Evolutionary conservation across 805 yeast genomes (phyloP).

Genomic region (Candida parachauliodes): DNA sequence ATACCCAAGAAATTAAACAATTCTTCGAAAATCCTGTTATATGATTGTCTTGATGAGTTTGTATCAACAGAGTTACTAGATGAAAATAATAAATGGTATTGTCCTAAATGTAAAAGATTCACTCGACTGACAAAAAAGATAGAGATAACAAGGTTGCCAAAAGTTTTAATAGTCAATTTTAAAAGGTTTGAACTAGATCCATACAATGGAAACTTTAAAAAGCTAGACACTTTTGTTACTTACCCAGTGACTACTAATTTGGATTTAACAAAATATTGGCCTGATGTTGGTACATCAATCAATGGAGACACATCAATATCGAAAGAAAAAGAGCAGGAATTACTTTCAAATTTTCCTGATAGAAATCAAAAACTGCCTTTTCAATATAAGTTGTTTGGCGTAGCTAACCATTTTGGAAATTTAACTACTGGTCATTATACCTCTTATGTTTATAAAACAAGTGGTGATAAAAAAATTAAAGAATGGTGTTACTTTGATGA

Average conservation of each 20-base stretch:
- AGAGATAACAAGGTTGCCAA: constrained; percentile 74
- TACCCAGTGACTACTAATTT: constrained; percentile 59
- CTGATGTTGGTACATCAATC: constrained; percentile 36
- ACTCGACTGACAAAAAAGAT: constrained; percentile 66
- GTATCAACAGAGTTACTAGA: constrained; percentile 70
- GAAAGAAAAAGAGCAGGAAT: constrained; percentile 40
- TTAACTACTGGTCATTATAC: constrained; percentile 89
- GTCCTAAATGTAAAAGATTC: constrained; percentile 68
- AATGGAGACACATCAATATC: constrained; percentile 22
- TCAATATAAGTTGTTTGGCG: constrained; percentile 71
- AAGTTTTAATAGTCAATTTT: constrained; percentile 74
- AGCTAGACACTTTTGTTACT: constrained; percentile 60
- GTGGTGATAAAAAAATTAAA: constrained; percentile 38
- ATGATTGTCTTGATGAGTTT: constrained; percentile 74
- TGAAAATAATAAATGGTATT: constrained; percentile 79
- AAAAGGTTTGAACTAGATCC: constrained; percentile 62
- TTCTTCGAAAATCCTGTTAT: constrained; percentile 31
- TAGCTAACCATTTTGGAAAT: constrained; percentile 80
- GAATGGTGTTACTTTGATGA: constrained; percentile 89
- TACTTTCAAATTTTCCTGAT: constrained; percentile 49
- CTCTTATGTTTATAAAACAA: constrained; percentile 62
- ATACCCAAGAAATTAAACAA: constrained; percentile 49
- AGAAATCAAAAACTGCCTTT: constrained; percentile 82
- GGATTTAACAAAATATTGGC: constrained; percentile 74
- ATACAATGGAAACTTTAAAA: constrained; percentile 46